Base-by-base conservation (phyloP, 768 basidiomycete genomes). In the Lentinula detonsa region DNA sequence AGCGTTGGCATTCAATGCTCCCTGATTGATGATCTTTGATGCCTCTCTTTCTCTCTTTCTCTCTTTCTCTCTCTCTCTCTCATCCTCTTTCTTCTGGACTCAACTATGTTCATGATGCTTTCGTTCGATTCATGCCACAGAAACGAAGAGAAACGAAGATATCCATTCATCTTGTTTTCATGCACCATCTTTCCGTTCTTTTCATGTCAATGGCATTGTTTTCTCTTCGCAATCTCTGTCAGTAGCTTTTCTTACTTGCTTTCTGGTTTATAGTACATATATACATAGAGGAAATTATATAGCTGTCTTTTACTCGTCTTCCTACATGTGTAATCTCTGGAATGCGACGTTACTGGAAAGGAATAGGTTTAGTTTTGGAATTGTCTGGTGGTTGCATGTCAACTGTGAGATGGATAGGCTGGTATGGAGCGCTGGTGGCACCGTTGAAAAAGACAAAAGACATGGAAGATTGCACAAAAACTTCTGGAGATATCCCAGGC, bases 1-100 rank as follows among this genome's bases (percentile, higher is more conserved):
- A 46, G 84, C 71, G 37, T 63, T 75, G 31, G 66, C 67, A 23
- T n/a, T 48, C 18, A 13, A 61, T 69, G 67, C 68, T 71, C 61
- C 65, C 65, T n/a, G 48, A 62, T 28, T 68, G 33, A 59, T 39
- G 37, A 39, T 39, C 5, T 39, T 39, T 39, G 7, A 39, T 39
- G 37, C 37, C 37, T 37, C 37, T 37, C 37, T 7, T 37, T 8
- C 11, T 8, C 37, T 1, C 37, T 1, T 2, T 5, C 13, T 39
- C 37, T 39, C 37, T 13, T 0, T 33, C 6, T 33, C 16, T 13
- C 28, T 28, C 28, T 3, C 28, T 3, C 28, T 3, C 28, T 28
- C 28, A 28, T 28, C 28, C 28, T 28, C 16, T 40, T 55, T 40
- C 51, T 16, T 34, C 37, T 28, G 51, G 34, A 34, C 33, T 13